Evolutionary conservation across 257 asterid genomes (phyloP).

Genomic region (Solanum okadae): DNA sequence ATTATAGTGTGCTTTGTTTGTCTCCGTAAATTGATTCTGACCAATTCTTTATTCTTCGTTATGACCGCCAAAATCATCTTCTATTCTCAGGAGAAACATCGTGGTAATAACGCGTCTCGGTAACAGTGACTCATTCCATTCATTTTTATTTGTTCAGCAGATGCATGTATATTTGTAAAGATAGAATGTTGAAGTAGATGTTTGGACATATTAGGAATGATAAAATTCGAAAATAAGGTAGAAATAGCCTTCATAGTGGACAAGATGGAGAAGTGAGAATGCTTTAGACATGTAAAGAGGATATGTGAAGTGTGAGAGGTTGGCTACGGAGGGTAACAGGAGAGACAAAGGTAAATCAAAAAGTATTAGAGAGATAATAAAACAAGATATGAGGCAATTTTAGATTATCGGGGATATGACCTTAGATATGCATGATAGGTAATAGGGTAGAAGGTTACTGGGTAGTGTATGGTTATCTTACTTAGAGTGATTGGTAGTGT

Average conservation of each 20-base stretch:
- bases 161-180: not conserved
- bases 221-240: too few species aligned
- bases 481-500: not conserved
- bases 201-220: too few species aligned
- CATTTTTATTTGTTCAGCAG: not conserved
- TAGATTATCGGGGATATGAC: too few species aligned
- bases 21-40: not conserved
- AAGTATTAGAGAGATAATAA: not conserved
- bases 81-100: not conserved
- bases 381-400: not conserved
- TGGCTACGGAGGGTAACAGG: not conserved
- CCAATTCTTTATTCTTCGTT: not conserved
- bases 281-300: not conserved
- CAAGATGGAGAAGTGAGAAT: too few species aligned
- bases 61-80: not conserved
- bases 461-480: too few species aligned
- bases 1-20: not conserved
- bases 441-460: too few species aligned
- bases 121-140: not conserved
- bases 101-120: not conserved
- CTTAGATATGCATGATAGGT: too few species aligned
- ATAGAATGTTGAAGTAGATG: not conserved
- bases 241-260: not conserved
- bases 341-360: too few species aligned
- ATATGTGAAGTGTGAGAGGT: not conserved